These are phyloP conservation scores for Hortiboletus rubellus DNA, from an alignment of 1,284 basidiomycete species.

Conservation along the genomic window DNA sequence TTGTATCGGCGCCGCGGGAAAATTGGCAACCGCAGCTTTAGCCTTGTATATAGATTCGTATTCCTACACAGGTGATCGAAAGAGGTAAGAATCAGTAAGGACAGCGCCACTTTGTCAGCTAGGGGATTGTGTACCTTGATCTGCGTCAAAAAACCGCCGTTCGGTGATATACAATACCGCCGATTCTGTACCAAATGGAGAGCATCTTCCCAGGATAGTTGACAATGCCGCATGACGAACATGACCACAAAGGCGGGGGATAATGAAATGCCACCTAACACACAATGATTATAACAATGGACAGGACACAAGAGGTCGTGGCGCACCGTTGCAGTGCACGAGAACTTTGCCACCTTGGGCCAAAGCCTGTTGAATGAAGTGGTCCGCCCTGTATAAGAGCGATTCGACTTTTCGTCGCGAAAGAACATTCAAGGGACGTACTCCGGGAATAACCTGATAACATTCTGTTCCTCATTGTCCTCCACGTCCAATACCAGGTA, in stretches of 20 bases:
- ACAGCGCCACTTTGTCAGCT: neutral
- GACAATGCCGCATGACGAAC: slow-evolving; percentile 86
- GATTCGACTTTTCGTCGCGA: neutral
- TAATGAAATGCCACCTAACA: slow-evolving; percentile 78
- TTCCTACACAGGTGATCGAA: slow-evolving; percentile 50
- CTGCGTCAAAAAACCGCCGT: slow-evolving; percentile 83
- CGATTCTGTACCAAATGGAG: slow-evolving; percentile 85
- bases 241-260: slow-evolving; percentile 89
- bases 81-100: slow-evolving; percentile 4
- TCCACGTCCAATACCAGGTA: slow-evolving; percentile 87
- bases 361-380: slow-evolving; percentile 79
- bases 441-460: slow-evolving; percentile 81
- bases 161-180: slow-evolving; percentile 88
- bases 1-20: slow-evolving; percentile 45
- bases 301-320: neutral
- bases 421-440: slow-evolving; percentile 37
- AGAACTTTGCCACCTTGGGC: slow-evolving; percentile 71
- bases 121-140: slow-evolving; percentile 61
- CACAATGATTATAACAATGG: neutral
- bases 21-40: slow-evolving; percentile 59
- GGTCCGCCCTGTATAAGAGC: slow-evolving; percentile 56
- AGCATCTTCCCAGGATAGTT: slow-evolving; percentile 81
- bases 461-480: slow-evolving; percentile 89
- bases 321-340: slow-evolving; percentile 85
- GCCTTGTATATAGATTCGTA: slow-evolving; percentile 89